These are phyloP conservation scores for Geosmithia flava DNA, from an alignment of 2,329 filamentous ascomycete genomes.

Conservation along the genomic window DNA sequence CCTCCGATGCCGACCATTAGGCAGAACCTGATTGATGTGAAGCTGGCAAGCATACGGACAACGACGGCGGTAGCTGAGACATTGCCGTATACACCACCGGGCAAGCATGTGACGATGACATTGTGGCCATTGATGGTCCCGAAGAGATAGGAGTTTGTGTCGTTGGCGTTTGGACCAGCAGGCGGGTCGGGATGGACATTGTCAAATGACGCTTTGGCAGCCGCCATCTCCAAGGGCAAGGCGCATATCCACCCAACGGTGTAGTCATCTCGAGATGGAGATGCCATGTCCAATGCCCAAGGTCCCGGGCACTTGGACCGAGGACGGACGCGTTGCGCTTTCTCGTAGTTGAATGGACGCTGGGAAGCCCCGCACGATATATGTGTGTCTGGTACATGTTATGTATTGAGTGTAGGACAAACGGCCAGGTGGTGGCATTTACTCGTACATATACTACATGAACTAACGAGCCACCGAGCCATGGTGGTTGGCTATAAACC, in stretches of 20 bases:
- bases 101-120: conserved; percentile 16
- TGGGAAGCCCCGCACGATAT: too few relatives aligned
- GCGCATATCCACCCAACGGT: conserved; percentile 10
- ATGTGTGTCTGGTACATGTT: too few relatives aligned
- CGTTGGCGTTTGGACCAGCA: not conserved
- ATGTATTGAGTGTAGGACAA: too few relatives aligned
- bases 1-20: conserved; percentile 11
- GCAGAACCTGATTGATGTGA: conserved; percentile 11
- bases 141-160: not conserved
- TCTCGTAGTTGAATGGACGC: too few relatives aligned
- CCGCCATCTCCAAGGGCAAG: conserved; percentile 7
- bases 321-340: too few relatives aligned
- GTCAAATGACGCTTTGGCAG: conserved; percentile 10
- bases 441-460: too few relatives aligned
- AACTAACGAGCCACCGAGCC: too few relatives aligned
- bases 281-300: too few relatives aligned
- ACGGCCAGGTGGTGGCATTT: too few relatives aligned
- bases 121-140: conserved; percentile 13
- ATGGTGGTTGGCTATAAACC: too few relatives aligned
- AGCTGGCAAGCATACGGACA: conserved; percentile 15
- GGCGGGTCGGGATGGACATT: conserved; percentile 10
- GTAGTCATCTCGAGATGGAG: too few relatives aligned
- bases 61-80: conserved; percentile 15
- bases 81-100: conserved; percentile 16
- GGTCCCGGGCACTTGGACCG: too few relatives aligned